Conservation (phyloP, 225 moss, liverwort and hornwort genomes). For the Physcomitrium patens region DNA sequence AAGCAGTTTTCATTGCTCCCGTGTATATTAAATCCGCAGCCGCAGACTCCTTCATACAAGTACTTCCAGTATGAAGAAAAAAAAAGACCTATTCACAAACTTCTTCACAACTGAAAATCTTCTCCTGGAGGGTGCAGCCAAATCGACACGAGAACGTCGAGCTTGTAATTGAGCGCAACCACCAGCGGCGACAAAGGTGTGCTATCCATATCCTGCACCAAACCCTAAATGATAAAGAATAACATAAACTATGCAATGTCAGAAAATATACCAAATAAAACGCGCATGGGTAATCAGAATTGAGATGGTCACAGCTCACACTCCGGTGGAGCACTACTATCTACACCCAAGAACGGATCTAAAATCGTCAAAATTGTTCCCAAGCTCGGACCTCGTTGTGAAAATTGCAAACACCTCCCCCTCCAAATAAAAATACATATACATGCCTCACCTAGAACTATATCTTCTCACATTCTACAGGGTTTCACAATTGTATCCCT, state of each 20-base stretch:
- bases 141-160: conserved; percentile 50
- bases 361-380: conserved; percentile 6
- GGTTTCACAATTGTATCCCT: not conserved
- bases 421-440: too few species aligned
- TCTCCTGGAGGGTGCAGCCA: conserved; percentile 51
- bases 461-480: conserved; percentile 1
- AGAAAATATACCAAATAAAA: not conserved
- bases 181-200: conserved; percentile 34
- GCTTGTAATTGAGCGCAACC: conserved; percentile 44
- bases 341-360: not conserved
- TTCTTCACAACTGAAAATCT: conserved; percentile 26
- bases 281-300: conserved; percentile 13
- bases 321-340: not conserved
- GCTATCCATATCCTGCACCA: conserved; percentile 55
- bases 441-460: not conserved
- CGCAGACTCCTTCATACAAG: conserved; percentile 34
- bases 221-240: conserved; percentile 31
- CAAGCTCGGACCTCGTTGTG: not conserved
- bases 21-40: conserved; percentile 22
- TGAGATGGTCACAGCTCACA: conserved; percentile 19
- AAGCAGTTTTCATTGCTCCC: conserved; percentile 40
- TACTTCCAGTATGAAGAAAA: conserved; percentile 20
- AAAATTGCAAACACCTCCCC: not conserved
- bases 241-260: conserved; percentile 9
- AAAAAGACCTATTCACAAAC: conserved; percentile 27